Percentiles rank a stretch among this genome's conserved stretches.
phyloP scores from a whole-genome alignment of 1,139 yeast genomes.

The Lodderomyces jiufengensis region DNA sequence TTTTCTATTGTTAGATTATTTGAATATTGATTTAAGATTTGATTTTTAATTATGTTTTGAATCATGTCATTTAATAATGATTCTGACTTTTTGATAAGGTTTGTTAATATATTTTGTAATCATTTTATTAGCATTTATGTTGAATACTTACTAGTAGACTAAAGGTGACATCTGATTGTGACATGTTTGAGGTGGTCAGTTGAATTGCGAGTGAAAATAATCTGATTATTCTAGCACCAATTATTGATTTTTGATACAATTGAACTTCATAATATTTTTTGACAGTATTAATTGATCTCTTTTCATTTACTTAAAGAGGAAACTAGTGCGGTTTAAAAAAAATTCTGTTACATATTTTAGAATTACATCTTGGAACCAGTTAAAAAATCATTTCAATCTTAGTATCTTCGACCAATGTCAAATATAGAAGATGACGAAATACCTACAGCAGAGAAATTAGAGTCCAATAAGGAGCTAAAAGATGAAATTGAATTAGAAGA shows the following conservation, averaged over 20 bases:
- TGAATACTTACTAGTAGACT: slow-evolving; percentile 5
- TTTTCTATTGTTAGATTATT: slow-evolving; percentile 22
- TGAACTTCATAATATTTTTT: too few relatives aligned
- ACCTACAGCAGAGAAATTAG: not conserved
- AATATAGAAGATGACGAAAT: slow-evolving; percentile 1
- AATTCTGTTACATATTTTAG: too few relatives aligned
- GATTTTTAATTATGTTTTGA: slow-evolving; percentile 32
- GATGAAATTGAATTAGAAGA: slow-evolving; percentile 40
- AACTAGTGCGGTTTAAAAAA: too few relatives aligned
- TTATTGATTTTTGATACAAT: too few relatives aligned
- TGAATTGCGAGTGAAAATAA: not conserved
- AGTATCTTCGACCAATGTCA: not conserved
- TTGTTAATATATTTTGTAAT: not conserved
- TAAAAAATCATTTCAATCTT: not conserved
- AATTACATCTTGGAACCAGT: too few relatives aligned
- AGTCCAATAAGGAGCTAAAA: slow-evolving; percentile 3
- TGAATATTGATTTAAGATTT: slow-evolving; percentile 28
- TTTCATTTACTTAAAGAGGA: too few relatives aligned
- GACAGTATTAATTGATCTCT: too few relatives aligned
- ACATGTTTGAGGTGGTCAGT: not conserved
- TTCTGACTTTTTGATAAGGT: slow-evolving; percentile 21
- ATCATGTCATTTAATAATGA: slow-evolving; percentile 34
- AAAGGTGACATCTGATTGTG: slow-evolving; percentile 2
- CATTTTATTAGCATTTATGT: too few relatives aligned
- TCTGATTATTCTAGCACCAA: too few relatives aligned